Conservation (phyloP, 345 rosid species). For the Draba incana region DNA sequence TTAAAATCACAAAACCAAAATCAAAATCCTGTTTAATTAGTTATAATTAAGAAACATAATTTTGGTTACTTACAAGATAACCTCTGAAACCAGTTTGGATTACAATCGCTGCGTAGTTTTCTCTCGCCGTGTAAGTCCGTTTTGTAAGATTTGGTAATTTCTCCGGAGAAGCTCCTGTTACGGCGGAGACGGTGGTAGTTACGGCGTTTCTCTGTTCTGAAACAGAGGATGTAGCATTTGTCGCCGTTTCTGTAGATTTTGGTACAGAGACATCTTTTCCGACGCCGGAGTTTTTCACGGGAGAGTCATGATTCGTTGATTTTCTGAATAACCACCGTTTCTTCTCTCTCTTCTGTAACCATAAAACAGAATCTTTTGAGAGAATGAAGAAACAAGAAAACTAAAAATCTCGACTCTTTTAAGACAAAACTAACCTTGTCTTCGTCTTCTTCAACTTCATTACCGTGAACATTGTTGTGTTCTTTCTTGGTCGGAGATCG, state of each 20-base stretch:
- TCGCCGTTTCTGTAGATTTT: not conserved
- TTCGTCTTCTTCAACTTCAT: conserved; percentile 63
- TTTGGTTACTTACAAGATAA: conserved; percentile 54
- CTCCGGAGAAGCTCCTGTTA: conserved; percentile 40
- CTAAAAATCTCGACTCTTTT: not conserved
- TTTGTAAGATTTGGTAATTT: conserved; percentile 36
- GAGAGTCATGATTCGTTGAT: conserved; percentile 52
- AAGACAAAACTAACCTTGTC: conserved; percentile 53
- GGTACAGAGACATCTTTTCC: conserved; percentile 6
- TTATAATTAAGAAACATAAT: not conserved
- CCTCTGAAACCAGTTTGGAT: conserved; percentile 87
- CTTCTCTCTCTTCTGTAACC: conserved; percentile 65
- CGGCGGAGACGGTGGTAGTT: conserved; percentile 49
- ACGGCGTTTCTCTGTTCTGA: conserved; percentile 34
- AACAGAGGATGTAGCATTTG: conserved; percentile 37
- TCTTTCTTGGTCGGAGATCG: conserved; percentile 71
- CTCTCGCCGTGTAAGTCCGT: conserved; percentile 49
- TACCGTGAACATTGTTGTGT: conserved; percentile 37
- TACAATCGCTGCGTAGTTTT: conserved; percentile 52
- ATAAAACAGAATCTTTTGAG: conserved; percentile 9
- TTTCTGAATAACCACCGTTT: conserved; percentile 76
- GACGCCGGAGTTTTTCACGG: conserved; percentile 15
- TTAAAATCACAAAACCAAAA: not conserved
- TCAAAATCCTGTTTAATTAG: not conserved
- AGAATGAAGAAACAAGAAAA: conserved; percentile 17